Conservation (phyloP, 2,329 filamentous ascomycete species). For the Knufia petricola region DNA sequence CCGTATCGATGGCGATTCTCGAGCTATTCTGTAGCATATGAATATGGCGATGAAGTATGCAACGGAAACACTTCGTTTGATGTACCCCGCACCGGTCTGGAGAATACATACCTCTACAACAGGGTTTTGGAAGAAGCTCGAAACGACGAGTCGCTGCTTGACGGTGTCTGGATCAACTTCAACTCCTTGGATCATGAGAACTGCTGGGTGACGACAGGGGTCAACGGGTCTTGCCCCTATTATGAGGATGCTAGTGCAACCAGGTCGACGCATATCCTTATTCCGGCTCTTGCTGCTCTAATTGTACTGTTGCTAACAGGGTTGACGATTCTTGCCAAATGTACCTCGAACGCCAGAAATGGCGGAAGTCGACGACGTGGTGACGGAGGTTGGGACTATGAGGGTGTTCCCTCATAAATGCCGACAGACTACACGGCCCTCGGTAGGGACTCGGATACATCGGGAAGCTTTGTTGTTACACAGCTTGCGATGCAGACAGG, state of each 20-base stretch:
- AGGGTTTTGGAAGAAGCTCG: conserved; percentile 28
- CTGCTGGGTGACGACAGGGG: conserved; percentile 53
- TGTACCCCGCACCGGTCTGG: conserved; percentile 52
- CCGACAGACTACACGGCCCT: not conserved
- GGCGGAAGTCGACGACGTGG: conserved; percentile 43
- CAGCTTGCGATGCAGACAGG: too few relatives aligned
- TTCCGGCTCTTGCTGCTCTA: conserved; percentile 53
- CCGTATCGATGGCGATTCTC: conserved; percentile 53
- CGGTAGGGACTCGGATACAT: too few relatives aligned
- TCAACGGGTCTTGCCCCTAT: conserved; percentile 52
- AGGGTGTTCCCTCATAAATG: conserved; percentile 50
- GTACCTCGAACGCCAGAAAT: conserved; percentile 50
- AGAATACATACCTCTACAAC: conserved; percentile 51
- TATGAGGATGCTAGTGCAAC: conserved; percentile 33
- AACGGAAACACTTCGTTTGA: conserved; percentile 42
- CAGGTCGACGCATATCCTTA: conserved; percentile 42
- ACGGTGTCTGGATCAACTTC: conserved; percentile 49
- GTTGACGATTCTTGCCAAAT: conserved; percentile 55
- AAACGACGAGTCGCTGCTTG: conserved; percentile 13
- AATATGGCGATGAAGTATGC: conserved; percentile 39
- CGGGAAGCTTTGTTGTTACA: too few relatives aligned
- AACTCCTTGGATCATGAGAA: conserved; percentile 47
- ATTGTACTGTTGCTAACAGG: conserved; percentile 53
- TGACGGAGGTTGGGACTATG: conserved; percentile 53
- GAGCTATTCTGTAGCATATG: conserved; percentile 33